A percentile compares a stretch with the other conserved stretches of the same genome.
phyloP scores from a whole-genome alignment of 768 basidiomycete genomes.

The Boletus patriciae region DNA sequence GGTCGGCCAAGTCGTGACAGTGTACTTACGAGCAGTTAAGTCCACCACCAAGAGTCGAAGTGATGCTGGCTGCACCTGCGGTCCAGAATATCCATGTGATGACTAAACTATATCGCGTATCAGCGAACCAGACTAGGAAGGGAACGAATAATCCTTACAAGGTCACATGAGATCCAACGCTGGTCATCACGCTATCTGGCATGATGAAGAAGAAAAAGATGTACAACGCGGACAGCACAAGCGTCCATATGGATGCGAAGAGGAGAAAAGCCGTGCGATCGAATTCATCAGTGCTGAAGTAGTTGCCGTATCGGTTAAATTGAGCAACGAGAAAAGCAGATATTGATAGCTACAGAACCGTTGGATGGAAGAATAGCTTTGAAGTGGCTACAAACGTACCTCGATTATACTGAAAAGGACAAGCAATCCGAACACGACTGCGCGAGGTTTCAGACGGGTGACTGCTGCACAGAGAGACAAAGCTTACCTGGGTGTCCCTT shows the following conservation, averaged over 20 bases:
- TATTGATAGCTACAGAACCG: constrained; percentile 52
- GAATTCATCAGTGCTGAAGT: constrained; percentile 46
- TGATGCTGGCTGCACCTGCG: constrained; percentile 70
- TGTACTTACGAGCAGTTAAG: constrained; percentile 61
- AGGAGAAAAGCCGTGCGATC: constrained; percentile 67
- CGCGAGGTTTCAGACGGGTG: constrained; percentile 32
- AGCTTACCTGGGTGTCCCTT: constrained; percentile 57
- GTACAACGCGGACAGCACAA: constrained; percentile 52
- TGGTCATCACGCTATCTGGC: constrained; percentile 51
- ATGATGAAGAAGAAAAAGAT: constrained; percentile 54
- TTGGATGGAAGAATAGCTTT: background rate
- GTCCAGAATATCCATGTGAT: constrained; percentile 81
- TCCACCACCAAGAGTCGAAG: constrained; percentile 63
- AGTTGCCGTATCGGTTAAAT: constrained; percentile 59
- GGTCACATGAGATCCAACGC: constrained; percentile 59
- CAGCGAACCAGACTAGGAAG: background rate
- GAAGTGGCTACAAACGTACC: constrained; percentile 36
- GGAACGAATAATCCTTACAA: constrained; percentile 47
- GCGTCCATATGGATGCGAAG: constrained; percentile 74
- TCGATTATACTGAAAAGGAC: constrained; percentile 66
- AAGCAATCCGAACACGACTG: constrained; percentile 50
- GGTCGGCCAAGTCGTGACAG: background rate
- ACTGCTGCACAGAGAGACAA: background rate
- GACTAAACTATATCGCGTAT: constrained; percentile 45
- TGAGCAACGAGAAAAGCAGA: constrained; percentile 69